Evolutionary conservation across 2,329 filamentous ascomycete genomes (phyloP).

Genomic region (Colletotrichum shisoi): DNA sequence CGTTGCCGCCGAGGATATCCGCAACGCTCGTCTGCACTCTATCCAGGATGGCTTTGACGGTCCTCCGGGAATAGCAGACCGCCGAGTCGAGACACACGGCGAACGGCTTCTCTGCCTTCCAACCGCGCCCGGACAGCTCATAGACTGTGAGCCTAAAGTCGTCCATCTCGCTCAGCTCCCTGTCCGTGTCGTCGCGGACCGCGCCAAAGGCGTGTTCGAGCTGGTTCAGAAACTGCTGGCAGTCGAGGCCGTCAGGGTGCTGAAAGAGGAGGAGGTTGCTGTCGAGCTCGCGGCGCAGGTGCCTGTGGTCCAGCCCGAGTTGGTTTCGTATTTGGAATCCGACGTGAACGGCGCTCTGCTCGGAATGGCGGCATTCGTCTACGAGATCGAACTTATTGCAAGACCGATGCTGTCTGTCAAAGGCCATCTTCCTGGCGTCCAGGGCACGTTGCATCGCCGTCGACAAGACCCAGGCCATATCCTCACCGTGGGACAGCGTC

Average conservation of each 20-base stretch:
- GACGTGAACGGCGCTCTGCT: constrained; percentile 57
- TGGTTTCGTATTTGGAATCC: constrained; percentile 59
- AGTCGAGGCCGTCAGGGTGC: constrained; percentile 54
- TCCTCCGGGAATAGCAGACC: constrained; percentile 54
- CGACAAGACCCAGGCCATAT: constrained; percentile 56
- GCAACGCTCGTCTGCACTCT: constrained; percentile 60
- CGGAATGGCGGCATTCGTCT: constrained; percentile 51
- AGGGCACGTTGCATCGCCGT: constrained; percentile 54
- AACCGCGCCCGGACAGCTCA: constrained; percentile 56
- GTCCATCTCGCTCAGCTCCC: constrained; percentile 52
- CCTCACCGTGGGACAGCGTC: constrained; percentile 56
- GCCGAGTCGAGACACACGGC: constrained; percentile 55
- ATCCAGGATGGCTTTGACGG: constrained; percentile 59
- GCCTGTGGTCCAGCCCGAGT: constrained; percentile 57
- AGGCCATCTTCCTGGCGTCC: constrained; percentile 51
- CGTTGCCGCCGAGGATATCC: constrained; percentile 58
- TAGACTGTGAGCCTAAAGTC: constrained; percentile 60
- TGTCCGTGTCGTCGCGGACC: constrained; percentile 54
- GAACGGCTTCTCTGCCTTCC: constrained; percentile 58
- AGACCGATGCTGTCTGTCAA: constrained; percentile 51
- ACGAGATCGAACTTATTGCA: constrained; percentile 51
- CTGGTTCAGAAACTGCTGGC: constrained; percentile 54
- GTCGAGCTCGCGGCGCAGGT: constrained; percentile 54
- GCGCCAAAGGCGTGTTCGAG: constrained; percentile 51
- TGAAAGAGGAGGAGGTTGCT: constrained; percentile 58